Conservation (phyloP, 139 green algal species). For the Volvox africanus region DNA sequence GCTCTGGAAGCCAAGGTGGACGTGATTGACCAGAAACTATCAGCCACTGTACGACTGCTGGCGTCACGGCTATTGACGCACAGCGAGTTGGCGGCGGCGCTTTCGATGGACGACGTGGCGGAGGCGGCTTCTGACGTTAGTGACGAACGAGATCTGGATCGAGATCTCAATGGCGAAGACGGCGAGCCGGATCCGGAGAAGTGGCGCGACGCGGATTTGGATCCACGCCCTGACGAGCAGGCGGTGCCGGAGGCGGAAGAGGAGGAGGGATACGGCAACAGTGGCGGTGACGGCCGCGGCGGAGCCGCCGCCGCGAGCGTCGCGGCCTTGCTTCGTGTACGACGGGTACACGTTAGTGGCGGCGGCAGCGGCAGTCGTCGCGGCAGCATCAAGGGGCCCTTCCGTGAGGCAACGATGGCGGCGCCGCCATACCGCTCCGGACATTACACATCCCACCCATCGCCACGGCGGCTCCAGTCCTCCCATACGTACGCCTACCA, state of each 20-base stretch:
- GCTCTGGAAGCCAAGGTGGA: slow-evolving; percentile 29
- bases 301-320: not conserved
- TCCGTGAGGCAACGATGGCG: not conserved
- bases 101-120: slow-evolving; percentile 40
- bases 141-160: not conserved
- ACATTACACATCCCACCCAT: not conserved
- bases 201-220: slow-evolving; percentile 37
- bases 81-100: slow-evolving; percentile 41
- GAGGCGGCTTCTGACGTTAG: not conserved
- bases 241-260: slow-evolving; percentile 17
- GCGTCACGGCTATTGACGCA: slow-evolving; percentile 14
- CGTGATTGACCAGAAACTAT: slow-evolving; percentile 47
- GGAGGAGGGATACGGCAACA: not conserved
- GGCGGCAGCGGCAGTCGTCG: not conserved
- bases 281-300: too few relatives aligned
- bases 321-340: not conserved
- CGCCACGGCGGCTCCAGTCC: not conserved
- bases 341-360: too few relatives aligned
- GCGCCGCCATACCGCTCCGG: too few relatives aligned
- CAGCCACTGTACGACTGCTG: slow-evolving; percentile 34
- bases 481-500: not conserved
- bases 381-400: not conserved
- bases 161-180: slow-evolving; percentile 22
- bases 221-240: slow-evolving; percentile 23
- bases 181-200: slow-evolving; percentile 25